A percentile compares a stretch with the other conserved stretches of the same genome.
phyloP scores from a whole-genome alignment of 495 filamentous ascomycete genomes.

The Tuber melanosporum region DNA sequence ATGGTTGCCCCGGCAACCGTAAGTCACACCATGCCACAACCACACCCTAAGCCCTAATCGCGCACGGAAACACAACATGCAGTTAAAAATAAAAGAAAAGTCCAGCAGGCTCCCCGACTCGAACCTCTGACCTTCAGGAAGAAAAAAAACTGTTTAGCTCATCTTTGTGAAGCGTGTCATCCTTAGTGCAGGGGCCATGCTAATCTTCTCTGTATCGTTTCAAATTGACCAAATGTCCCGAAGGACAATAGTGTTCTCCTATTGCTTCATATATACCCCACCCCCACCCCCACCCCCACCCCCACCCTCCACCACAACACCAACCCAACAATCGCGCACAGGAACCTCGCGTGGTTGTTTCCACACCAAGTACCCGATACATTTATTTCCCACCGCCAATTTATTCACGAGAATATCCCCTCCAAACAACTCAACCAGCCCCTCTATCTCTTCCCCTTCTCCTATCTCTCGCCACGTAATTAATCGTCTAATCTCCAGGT shows the following conservation, averaged over 20 bases:
- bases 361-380: not conserved
- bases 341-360: not conserved
- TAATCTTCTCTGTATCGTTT: constrained; percentile 91
- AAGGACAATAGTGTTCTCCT: constrained; percentile 45
- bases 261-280: not conserved
- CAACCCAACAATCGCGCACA: not conserved
- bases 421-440: not conserved
- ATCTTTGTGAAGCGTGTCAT: constrained; percentile 99
- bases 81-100: not conserved
- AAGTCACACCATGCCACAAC: not conserved
- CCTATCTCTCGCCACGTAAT: not conserved
- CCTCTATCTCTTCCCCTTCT: too few species aligned
- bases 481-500: not conserved
- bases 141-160: constrained; percentile 62
- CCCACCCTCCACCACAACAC: not conserved
- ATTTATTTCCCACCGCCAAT: not conserved
- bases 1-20: not conserved
- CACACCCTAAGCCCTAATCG: not conserved
- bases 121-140: constrained; percentile 26
- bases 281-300: too few species aligned
- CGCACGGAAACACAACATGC: not conserved
- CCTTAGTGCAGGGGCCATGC: constrained; percentile 99
- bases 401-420: not conserved
- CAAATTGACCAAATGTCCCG: constrained; percentile 77
- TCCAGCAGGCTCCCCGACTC: constrained; percentile 9